phyloP scores from a whole-genome alignment of 371 early-diverging fungal species.

The Lichtheimia corymbifera region DNA sequence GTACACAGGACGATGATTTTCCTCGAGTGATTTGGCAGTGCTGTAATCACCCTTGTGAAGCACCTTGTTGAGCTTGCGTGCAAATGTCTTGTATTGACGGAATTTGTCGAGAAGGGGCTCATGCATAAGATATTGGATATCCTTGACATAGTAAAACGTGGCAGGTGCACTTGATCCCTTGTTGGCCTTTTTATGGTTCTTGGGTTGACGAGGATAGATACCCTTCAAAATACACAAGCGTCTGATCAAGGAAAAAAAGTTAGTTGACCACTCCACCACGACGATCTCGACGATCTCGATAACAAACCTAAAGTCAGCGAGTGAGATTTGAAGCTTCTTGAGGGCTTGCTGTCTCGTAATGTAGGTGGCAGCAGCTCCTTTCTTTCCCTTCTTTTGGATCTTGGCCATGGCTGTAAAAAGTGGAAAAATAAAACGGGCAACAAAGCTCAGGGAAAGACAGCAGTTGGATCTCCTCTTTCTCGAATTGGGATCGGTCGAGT shows the following conservation, averaged over 20 bases:
- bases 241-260: slow-evolving; percentile 39
- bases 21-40: slow-evolving; percentile 73
- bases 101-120: slow-evolving; percentile 91
- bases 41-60: slow-evolving; percentile 79
- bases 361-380: slow-evolving; percentile 91
- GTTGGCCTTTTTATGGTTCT: slow-evolving; percentile 91
- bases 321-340: slow-evolving; percentile 91
- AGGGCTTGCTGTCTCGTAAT: slow-evolving; percentile 90
- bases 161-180: slow-evolving; percentile 87
- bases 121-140: slow-evolving; percentile 91
- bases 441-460: too few species aligned
- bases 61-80: slow-evolving; percentile 83
- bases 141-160: slow-evolving; percentile 94
- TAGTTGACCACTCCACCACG: too few species aligned
- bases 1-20: slow-evolving; percentile 76
- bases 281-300: background rate
- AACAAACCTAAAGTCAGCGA: slow-evolving; percentile 88
- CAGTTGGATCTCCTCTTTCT: too few species aligned
- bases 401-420: slow-evolving; percentile 61
- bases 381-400: slow-evolving; percentile 84
- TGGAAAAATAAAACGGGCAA: too few species aligned
- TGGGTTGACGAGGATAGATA: slow-evolving; percentile 96
- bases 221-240: slow-evolving; percentile 98
- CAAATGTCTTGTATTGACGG: slow-evolving; percentile 88
- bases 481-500: too few species aligned